Evolutionary conservation across 148 eudicot genomes (phyloP), one percentile per base, ranked within the genome.

Genomic region (Fagopyrum homotropicum): DNA sequence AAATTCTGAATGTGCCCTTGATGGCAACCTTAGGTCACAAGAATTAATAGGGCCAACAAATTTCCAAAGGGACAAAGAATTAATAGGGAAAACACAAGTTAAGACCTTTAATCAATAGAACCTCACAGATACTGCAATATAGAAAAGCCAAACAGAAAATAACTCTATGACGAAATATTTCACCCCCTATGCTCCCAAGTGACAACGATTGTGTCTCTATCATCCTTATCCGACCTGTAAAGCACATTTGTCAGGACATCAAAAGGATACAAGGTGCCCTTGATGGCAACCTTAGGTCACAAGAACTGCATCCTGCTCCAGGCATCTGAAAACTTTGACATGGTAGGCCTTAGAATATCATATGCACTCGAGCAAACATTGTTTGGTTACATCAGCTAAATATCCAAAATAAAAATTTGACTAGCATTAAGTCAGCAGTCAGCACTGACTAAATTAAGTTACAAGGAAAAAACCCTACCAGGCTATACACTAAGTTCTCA

Each of bases 311-410:
- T 86, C 91, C 89, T 84, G 98, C 98, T 90, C 92, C 99, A 74
- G 87, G 97, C 87, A 90, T 96, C 98, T 96, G 99, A 89, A 91
- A 92, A 90, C 95, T 87, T 90, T 86, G 92, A 92, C 90, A 89
- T 80, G 77, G 88, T 88, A 86, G 89, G 92, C 93, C 91, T 90
- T 84, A 88, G 90, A 95, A 83, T 69, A 84, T 84, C 83, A 86
- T 78, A 82, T 76, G 86, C 84, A 87, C 84, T 84, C 84, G 64
- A 77, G 82, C 76, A 86, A 79, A 78, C 73, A 82, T 74, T 80
- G 82, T 77, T 82, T 79, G 84, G 83, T 83, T 85, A 82, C 83
- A 81, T 75, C 79, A 85, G 84, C 86, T 84, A 81, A 82, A 52
- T 78, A 79, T 64, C 78, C 77, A 80, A 76, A 88, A 49, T 60